Base-by-base conservation (phyloP, 768 basidiomycete species). In the Lactarius sp. region DNA sequence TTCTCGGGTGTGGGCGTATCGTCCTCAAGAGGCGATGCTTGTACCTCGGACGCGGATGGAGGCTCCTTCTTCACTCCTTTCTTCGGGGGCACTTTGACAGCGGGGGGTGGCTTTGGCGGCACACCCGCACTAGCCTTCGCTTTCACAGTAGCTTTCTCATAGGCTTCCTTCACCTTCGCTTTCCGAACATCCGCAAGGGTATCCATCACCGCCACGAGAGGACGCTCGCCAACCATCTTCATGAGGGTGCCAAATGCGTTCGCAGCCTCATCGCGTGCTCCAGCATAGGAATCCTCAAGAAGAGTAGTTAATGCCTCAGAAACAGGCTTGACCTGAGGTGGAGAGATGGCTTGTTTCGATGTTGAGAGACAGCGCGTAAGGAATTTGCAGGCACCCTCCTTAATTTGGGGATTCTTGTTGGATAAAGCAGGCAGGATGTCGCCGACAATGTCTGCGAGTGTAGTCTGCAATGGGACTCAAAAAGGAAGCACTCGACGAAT, bases 191-290 rank as follows among this genome's bases (percentile, higher is more conserved):
- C 94, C 18, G 91, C 86, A 61, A 98, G 77, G 9, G 82, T 79
- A 66, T 98, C 95, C 78, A 96, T 81, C 7, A 90, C 77, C 1
- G 92, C 92, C 71, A 89, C 94, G 51, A 99, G 81, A 18, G 89
- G 87, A 34, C 96, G 80, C 72, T 98, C 96, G 22, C 97, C 97
- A 12, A 98, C 83, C 83, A 98, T 95, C 79, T 92, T 98, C 90
- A 95, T 95, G 68, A 98, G 76, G 0, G 85, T 87, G 18, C 96
- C 97, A 39, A 99, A 78, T 69, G 87, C 90, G 44, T 81, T 81
- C 0, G 94, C 94, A n/a, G 94, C 92, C 68, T 94, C 90, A 61
- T 87, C 88, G 50, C 97, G 83, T 31, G 94, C 92, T 36, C 90
- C 90, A 72, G 92, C 96, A 66, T 85, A 87, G 12, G 90, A 82